Conservation (phyloP, 1,139 yeast genomes). For the Blastobotrys proliferans region DNA sequence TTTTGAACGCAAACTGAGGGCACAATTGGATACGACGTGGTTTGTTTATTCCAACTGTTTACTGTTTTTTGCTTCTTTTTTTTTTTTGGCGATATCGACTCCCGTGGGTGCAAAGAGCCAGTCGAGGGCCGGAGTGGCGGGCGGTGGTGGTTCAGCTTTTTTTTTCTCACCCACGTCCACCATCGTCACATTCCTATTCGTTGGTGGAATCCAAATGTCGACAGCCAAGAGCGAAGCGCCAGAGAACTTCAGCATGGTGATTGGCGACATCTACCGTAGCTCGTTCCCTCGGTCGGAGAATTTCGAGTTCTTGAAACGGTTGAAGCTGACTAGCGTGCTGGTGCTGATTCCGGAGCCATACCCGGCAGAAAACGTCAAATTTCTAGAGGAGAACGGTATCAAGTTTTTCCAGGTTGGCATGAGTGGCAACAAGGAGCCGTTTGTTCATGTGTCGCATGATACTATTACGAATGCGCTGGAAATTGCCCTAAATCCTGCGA, state of each 20-base stretch:
- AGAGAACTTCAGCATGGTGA: slow-evolving; percentile 85
- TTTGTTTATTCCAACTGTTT: too few relatives aligned
- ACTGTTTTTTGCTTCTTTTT: too few relatives aligned
- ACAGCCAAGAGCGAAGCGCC: slow-evolving; percentile 40
- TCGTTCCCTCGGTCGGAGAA: slow-evolving; percentile 86
- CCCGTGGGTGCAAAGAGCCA: too few relatives aligned
- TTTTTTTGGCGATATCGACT: too few relatives aligned
- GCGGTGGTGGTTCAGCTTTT: not conserved
- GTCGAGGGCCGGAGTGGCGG: too few relatives aligned
- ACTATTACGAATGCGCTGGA: slow-evolving; percentile 76
- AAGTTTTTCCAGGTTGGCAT: slow-evolving; percentile 81
- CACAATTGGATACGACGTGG: too few relatives aligned
- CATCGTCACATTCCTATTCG: not conserved
- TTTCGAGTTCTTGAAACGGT: slow-evolving; percentile 59
- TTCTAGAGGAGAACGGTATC: slow-evolving; percentile 57
- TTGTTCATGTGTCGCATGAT: slow-evolving; percentile 53
- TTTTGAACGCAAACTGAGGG: too few relatives aligned
- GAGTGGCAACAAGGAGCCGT: slow-evolving; percentile 73
- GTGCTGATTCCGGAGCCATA: slow-evolving; percentile 90
- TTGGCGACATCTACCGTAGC: slow-evolving; percentile 74
- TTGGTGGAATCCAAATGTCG: not conserved
- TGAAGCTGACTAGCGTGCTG: slow-evolving; percentile 67
- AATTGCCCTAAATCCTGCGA: slow-evolving; percentile 73
- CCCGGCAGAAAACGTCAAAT: slow-evolving; percentile 69
- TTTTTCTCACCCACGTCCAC: not conserved